Evolutionary conservation across 2,329 filamentous ascomycete species (phyloP).

Genomic region (Microcyclospora pomicola): DNA sequence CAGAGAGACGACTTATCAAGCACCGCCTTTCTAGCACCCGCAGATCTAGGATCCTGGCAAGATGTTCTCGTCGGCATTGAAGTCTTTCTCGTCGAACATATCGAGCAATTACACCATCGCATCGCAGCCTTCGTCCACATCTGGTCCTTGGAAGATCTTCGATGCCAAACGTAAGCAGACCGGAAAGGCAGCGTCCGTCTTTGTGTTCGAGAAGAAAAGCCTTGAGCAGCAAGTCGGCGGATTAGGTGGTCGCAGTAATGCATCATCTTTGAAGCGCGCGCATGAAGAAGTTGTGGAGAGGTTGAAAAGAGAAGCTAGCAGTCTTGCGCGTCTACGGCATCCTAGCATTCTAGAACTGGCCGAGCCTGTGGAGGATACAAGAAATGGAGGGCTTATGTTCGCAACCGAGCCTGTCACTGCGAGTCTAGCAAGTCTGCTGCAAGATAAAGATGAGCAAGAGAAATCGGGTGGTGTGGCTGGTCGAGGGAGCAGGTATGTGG

Average conservation of each 20-base stretch:
- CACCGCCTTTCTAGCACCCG: background rate
- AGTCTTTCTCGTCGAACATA: slow-evolving; percentile 91
- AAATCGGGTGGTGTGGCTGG: slow-evolving; percentile 52
- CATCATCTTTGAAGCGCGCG: slow-evolving; percentile 59
- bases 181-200: slow-evolving; percentile 76
- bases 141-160: slow-evolving; percentile 94
- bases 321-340: slow-evolving; percentile 74
- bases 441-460: slow-evolving; percentile 84
- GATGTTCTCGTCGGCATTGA: slow-evolving; percentile 90
- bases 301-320: slow-evolving; percentile 81
- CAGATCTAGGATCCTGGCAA: slow-evolving; percentile 13
- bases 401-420: slow-evolving; percentile 84
- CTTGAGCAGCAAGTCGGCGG: slow-evolving; percentile 56
- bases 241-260: slow-evolving; percentile 45
- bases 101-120: slow-evolving; percentile 79
- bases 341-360: slow-evolving; percentile 84
- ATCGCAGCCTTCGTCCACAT: slow-evolving; percentile 58
- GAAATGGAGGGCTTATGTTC: slow-evolving; percentile 85
- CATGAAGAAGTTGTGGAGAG: slow-evolving; percentile 85
- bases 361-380: slow-evolving; percentile 88
- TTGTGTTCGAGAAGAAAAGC: slow-evolving; percentile 83
- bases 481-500: slow-evolving; percentile 63
- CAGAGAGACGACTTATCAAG: background rate
- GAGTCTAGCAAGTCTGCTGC: slow-evolving; percentile 67
- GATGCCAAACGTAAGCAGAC: slow-evolving; percentile 95